Percentiles rank a stretch among this genome's conserved stretches.
Conservation (phyloP, 2,329 filamentous ascomycete genomes). For the Trichoderma citrinoviride region DNA sequence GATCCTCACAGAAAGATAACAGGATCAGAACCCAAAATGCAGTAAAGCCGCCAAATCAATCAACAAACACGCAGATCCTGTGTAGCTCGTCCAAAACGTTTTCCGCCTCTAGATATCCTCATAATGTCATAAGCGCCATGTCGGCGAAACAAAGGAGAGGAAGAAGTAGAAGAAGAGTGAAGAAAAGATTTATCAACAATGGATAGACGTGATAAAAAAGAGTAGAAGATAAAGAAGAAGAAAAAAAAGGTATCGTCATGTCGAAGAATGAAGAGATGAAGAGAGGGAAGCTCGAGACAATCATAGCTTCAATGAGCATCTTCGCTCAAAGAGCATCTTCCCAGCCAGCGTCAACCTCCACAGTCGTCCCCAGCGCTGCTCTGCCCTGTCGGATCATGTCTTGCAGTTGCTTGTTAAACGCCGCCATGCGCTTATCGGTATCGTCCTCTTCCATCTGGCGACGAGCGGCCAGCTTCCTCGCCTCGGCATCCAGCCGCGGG, state of each 20-base stretch:
- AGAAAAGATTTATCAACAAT: conserved; percentile 5
- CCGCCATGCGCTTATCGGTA: conserved; percentile 73
- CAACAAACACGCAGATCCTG: conserved; percentile 7
- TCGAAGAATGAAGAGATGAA: background rate
- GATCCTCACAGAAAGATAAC: background rate
- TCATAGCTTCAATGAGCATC: background rate
- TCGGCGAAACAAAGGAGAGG: conserved; percentile 11
- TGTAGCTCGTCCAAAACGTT: conserved; percentile 11
- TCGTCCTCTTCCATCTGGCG: conserved; percentile 71
- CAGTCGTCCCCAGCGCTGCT: conserved; percentile 74
- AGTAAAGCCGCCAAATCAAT: conserved; percentile 3
- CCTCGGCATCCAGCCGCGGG: conserved; percentile 61
- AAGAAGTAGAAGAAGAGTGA: conserved; percentile 11
- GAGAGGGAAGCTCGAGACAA: too few relatives aligned
- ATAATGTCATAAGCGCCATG: conserved; percentile 17
- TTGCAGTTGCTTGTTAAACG: conserved; percentile 74
- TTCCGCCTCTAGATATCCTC: conserved; percentile 16
- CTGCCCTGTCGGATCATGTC: conserved; percentile 88
- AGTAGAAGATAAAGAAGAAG: background rate
- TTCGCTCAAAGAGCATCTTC: conserved; percentile 15
- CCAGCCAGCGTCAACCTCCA: conserved; percentile 57
- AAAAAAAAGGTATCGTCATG: conserved; percentile 3
- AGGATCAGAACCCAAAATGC: background rate
- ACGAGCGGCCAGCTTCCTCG: conserved; percentile 69
- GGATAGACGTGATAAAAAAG: background rate